A percentile compares a stretch with the other conserved stretches of the same genome.
Conservation (phyloP, 345 rosid species). For the Rhodamnia rubescens region DNA sequence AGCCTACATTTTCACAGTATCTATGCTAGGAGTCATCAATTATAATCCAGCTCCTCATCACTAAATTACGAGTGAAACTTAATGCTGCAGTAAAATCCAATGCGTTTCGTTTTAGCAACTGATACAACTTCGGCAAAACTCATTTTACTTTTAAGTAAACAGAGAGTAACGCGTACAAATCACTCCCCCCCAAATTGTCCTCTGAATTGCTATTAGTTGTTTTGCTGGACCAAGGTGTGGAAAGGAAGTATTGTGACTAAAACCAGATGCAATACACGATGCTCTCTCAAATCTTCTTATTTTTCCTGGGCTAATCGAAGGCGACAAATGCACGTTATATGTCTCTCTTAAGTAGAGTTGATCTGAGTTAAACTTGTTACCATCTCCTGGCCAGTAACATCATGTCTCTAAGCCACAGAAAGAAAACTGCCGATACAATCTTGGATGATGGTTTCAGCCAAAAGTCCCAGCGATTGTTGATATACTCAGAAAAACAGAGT, state of each 20-base stretch:
- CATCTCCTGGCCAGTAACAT: background rate
- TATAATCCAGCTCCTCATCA: background rate
- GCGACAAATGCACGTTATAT: background rate
- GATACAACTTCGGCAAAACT: background rate
- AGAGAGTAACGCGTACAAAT: background rate
- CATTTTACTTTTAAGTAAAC: background rate
- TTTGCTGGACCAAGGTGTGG: background rate
- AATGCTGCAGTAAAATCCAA: background rate
- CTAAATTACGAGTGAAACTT: background rate
- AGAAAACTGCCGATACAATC: background rate
- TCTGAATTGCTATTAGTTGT: background rate
- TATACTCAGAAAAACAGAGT: background rate
- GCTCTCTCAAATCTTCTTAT: background rate
- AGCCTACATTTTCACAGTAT: background rate
- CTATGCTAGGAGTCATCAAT: background rate
- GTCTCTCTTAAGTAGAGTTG: background rate
- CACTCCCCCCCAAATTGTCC: background rate
- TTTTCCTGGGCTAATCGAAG: background rate
- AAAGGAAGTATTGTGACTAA: background rate
- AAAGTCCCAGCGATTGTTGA: background rate
- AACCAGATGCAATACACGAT: background rate
- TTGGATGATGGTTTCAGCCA: background rate
- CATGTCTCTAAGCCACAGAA: background rate
- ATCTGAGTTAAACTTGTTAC: background rate
- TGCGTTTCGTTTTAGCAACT: background rate